Percentiles rank a stretch among this genome's conserved stretches.
phyloP scores from a whole-genome alignment of 2,329 filamentous ascomycete species.

The Juglanconis juglandina region DNA sequence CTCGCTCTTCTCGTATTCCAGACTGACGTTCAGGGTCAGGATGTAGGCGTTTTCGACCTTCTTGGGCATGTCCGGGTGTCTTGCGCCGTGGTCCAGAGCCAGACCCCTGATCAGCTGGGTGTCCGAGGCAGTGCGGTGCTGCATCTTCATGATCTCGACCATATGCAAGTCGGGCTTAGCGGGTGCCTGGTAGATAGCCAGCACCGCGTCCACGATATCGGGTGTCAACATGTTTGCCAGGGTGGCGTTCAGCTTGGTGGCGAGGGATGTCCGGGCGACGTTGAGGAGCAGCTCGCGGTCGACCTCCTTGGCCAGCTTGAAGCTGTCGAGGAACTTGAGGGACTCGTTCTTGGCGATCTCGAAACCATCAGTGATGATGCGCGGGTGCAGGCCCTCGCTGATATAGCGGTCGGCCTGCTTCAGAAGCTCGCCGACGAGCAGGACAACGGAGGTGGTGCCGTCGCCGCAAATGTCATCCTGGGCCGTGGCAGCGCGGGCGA shows the following conservation, averaged over 20 bases:
- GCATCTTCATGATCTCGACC: constrained; percentile 99
- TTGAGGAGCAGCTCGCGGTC: constrained; percentile 91
- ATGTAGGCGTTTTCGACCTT: constrained; percentile 93
- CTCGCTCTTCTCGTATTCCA: constrained; percentile 98
- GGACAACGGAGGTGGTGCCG: constrained; percentile 92
- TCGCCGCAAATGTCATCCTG: constrained; percentile 98
- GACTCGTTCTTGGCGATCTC: constrained; percentile 94
- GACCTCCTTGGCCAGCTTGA: constrained; percentile 84
- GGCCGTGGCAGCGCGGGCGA: constrained; percentile 80
- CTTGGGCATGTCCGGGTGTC: constrained; percentile 98
- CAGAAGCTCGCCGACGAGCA: constrained; percentile 91
- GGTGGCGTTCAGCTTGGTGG: constrained; percentile 88
- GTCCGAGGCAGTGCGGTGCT: constrained; percentile 92
- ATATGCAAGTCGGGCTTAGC: constrained; percentile 97
- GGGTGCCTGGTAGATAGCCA: constrained; percentile 86
- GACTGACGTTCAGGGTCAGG: constrained; percentile 88
- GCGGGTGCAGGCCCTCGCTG: constrained; percentile 90
- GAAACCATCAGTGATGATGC: constrained; percentile 95
- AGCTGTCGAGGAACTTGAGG: constrained; percentile 89
- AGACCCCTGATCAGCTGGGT: constrained; percentile 93
- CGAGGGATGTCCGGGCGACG: constrained; percentile 88
- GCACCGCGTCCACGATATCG: constrained; percentile 92
- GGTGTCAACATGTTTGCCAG: constrained; percentile 90
- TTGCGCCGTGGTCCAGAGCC: constrained; percentile 88
- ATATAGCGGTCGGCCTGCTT: constrained; percentile 98